phyloP scores from a whole-genome alignment of 1,139 yeast genomes.

The Geotrichum cucujoidarum region DNA sequence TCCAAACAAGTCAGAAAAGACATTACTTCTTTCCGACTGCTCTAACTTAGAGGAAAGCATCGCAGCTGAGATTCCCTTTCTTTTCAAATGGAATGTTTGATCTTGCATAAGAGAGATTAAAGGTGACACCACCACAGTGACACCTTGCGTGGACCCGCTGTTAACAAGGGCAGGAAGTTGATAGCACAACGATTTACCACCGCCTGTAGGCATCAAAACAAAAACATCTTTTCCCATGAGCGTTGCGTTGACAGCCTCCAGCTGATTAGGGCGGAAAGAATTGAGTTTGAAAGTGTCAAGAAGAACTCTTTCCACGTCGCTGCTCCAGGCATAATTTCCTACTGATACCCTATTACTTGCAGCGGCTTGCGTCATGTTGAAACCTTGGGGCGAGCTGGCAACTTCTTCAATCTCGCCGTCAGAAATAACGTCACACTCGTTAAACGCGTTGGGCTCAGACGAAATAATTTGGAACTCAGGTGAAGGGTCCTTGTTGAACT shows the following conservation, averaged over 20 bases:
- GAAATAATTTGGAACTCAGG: constrained; percentile 13
- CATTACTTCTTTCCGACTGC: constrained; percentile 52
- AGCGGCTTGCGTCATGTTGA: constrained; percentile 9
- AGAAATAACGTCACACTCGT: not conserved
- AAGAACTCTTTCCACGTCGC: constrained; percentile 60
- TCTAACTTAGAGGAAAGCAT: constrained; percentile 27
- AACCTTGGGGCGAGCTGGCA: constrained; percentile 17
- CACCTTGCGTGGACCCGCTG: constrained; percentile 74
- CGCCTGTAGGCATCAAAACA: constrained; percentile 98
- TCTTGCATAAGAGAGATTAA: constrained; percentile 96
- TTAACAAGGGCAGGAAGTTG: constrained; percentile 83
- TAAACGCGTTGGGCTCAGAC: not conserved
- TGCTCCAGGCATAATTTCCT: constrained; percentile 49
- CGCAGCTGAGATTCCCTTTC: constrained; percentile 68
- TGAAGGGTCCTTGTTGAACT: not conserved
- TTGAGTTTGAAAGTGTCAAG: constrained; percentile 56
- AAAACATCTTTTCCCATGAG: constrained; percentile 83
- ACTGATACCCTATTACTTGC: not conserved
- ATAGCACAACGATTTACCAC: constrained; percentile 94
- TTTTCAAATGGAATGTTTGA: constrained; percentile 77
- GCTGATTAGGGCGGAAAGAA: constrained; percentile 75
- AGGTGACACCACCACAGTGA: constrained; percentile 91
- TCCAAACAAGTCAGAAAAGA: constrained; percentile 55
- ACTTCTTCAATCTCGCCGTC: constrained; percentile 11
- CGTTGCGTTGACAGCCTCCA: constrained; percentile 81